These are phyloP conservation scores for Gardenia jasminoides DNA, from an alignment of 257 asterid genomes.

Conservation along the genomic window DNA sequence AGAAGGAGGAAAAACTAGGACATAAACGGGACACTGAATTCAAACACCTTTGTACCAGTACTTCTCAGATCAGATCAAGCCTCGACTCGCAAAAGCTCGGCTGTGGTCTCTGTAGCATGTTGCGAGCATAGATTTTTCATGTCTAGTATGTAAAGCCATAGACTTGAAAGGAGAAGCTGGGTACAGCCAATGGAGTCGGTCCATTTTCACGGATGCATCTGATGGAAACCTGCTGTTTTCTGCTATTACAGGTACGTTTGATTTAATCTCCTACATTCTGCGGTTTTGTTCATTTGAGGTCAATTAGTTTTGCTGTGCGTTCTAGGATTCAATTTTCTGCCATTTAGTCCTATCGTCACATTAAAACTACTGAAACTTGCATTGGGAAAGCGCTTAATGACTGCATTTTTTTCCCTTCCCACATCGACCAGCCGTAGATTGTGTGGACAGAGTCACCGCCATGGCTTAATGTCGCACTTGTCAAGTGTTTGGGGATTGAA, in stretches of 20 bases:
- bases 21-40: not conserved
- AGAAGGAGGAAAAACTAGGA: not conserved
- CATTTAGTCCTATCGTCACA: not conserved
- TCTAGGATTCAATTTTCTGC: not conserved
- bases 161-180: not conserved
- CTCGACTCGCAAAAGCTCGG: not conserved
- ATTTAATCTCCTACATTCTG: not conserved
- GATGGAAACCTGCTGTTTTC: slow-evolving; percentile 3
- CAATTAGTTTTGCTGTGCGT: not conserved
- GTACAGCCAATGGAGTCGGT: not conserved
- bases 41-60: not conserved
- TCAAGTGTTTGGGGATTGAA: not conserved
- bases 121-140: not conserved
- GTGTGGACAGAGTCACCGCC: not conserved
- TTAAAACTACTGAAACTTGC: not conserved
- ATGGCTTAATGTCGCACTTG: not conserved
- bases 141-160: not conserved
- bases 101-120: not conserved
- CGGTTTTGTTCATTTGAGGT: not conserved
- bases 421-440: not conserved
- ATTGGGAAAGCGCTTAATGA: not conserved
- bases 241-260: slow-evolving; percentile 1
- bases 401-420: not conserved
- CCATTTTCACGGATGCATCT: not conserved
- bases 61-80: slow-evolving; percentile 14